Evolutionary conservation across 2,329 filamentous ascomycete species (phyloP).

Genomic region (Teratosphaeria nubilosa): DNA sequence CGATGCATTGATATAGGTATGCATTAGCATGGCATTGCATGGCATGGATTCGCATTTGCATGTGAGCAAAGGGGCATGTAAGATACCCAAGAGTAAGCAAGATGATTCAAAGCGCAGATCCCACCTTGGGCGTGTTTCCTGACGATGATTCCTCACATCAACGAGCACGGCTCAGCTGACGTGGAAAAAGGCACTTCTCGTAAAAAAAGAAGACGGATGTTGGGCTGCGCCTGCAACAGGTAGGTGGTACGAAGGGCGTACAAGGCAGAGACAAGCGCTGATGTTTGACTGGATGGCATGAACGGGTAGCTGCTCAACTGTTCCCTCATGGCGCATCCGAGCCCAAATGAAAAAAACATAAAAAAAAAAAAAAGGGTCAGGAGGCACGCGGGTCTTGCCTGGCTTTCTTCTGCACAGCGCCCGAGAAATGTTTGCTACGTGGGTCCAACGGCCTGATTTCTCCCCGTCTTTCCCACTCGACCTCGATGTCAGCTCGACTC

Average conservation of each 20-base stretch:
- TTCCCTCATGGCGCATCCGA: not conserved
- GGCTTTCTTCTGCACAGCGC: too few species aligned
- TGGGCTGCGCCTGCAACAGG: not conserved
- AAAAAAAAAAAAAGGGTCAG: too few species aligned
- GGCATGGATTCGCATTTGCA: not conserved
- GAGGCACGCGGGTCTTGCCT: too few species aligned
- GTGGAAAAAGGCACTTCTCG: too few species aligned
- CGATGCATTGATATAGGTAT: not conserved
- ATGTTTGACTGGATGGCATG: not conserved
- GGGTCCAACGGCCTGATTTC: not conserved
- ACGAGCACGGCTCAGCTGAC: too few species aligned
- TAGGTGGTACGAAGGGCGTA: not conserved
- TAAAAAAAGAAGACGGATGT: too few species aligned
- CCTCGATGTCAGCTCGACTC: not conserved
- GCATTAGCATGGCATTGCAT: not conserved
- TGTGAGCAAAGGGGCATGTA: not conserved
- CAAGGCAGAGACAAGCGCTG: not conserved
- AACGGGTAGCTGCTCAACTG: not conserved
- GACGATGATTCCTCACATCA: not conserved
- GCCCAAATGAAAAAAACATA: too few species aligned
- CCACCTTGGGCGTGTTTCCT: not conserved
- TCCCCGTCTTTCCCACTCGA: constrained; percentile 2
- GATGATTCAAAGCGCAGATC: not conserved
- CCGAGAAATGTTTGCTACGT: constrained; percentile 2
- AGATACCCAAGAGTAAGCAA: not conserved